Evolutionary conservation across 2,329 filamentous ascomycete species (phyloP), one percentile per base, ranked within the genome.

Genomic region (Penicillium brasilianum): DNA sequence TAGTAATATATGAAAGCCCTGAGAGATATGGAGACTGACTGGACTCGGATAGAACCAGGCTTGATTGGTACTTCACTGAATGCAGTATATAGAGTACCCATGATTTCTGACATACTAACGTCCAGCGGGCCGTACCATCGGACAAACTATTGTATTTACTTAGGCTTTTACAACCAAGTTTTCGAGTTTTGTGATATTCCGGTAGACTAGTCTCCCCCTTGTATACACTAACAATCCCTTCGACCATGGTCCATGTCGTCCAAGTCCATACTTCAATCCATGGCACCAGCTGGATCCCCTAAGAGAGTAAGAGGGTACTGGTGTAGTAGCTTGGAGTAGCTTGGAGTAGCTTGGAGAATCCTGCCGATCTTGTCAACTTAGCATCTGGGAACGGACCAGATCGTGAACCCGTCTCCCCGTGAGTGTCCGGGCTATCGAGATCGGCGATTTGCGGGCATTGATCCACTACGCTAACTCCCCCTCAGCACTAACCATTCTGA

Each of bases 361-460:
- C 54, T 61, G 61, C 59, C 64, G 66, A 69, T 68, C 64, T 59
- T 8, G 39, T 56, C 30, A 25, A 36, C 25, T 50, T 49, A 51
- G 58, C 60, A 69, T 67, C 67, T 59, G 60, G 58, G 66, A 61
- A 68, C 62, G 58, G 67, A 68, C 66, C 68, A 70, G 62, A 69
- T 68, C 60, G 67, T 62, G 68, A 61, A 65, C 60, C 46, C 28
- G n/a, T 25, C 53, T 58, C 55, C 57, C 57, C 16, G 41, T 56
- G 52, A 61, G 59, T 54, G 41, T 57, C 64, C 61, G 54, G 60
- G 61, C 66, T 64, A 48, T 63, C 58, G 25, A 64, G 66, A 69
- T 69, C 67, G 67, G 55, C 62, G 64, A 69, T 65, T 63, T 66
- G 61, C 55, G 63, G 63, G 60, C 57, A 53, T 52, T 58, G 54